phyloP scores from a whole-genome alignment of 768 basidiomycete genomes.

The Polyporus arcularius region DNA sequence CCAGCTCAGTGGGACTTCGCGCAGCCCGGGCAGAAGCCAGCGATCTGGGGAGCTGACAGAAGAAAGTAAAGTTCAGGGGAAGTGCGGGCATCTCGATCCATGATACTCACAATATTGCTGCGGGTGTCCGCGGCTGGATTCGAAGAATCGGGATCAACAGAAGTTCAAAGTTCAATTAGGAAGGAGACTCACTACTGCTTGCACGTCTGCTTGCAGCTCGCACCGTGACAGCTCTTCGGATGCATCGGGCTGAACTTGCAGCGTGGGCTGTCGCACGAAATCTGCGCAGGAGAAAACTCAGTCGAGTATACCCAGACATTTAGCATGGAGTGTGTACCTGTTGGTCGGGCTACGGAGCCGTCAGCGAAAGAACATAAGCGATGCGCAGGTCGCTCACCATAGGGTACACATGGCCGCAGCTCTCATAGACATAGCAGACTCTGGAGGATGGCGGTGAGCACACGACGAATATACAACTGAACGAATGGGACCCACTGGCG shows the following conservation, averaged over 20 bases:
- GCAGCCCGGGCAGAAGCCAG: slow-evolving; percentile 13
- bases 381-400: slow-evolving; percentile 17
- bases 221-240: slow-evolving; percentile 21
- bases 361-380: not conserved
- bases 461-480: not conserved
- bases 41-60: slow-evolving; percentile 16
- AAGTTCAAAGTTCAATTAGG: not conserved
- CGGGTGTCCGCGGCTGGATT: slow-evolving; percentile 26
- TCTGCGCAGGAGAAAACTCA: slow-evolving; percentile 2
- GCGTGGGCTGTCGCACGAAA: slow-evolving; percentile 24
- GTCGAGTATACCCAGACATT: not conserved
- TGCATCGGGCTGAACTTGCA: slow-evolving; percentile 29
- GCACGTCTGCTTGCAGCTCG: slow-evolving; percentile 27
- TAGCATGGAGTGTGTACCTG: slow-evolving; percentile 2
- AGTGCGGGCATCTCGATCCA: not conserved
- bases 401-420: slow-evolving; percentile 26
- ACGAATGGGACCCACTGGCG: slow-evolving; percentile 24
- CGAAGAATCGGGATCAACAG: not conserved
- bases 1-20: not conserved
- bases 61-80: not conserved
- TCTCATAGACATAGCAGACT: slow-evolving; percentile 28
- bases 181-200: slow-evolving; percentile 25
- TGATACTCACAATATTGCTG: slow-evolving; percentile 27
- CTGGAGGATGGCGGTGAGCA: not conserved
- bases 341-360: slow-evolving; percentile 23